phyloP scores from a whole-genome alignment of 2,329 filamentous ascomycete species.

The Fusarium nygamai region DNA sequence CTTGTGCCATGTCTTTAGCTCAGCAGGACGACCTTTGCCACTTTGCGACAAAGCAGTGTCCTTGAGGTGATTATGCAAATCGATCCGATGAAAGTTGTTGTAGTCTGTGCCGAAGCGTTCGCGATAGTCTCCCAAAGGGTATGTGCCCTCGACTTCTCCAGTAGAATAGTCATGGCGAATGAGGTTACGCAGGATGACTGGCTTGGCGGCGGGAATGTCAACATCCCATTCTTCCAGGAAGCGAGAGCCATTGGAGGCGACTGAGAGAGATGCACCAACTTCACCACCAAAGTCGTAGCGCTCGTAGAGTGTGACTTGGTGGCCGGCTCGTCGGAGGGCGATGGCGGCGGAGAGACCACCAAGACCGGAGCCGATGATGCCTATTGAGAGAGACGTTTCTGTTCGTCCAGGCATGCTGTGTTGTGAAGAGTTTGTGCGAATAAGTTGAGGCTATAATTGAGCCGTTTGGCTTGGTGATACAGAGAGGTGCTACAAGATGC shows the following conservation, averaged over 20 bases:
- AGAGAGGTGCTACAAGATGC: neutral
- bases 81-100: slow-evolving; percentile 17
- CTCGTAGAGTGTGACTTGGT: slow-evolving; percentile 62
- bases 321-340: slow-evolving; percentile 61
- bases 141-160: neutral
- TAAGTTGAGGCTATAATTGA: no score
- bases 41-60: neutral
- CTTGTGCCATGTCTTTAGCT: slow-evolving; percentile 6
- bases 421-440: no score
- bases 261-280: slow-evolving; percentile 69
- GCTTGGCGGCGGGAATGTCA: slow-evolving; percentile 13
- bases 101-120: slow-evolving; percentile 14
- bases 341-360: slow-evolving; percentile 64
- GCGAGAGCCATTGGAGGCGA: slow-evolving; percentile 70
- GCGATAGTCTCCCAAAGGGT: slow-evolving; percentile 14
- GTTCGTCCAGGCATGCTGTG: slow-evolving; percentile 7
- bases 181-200: slow-evolving; percentile 3
- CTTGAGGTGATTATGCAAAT: slow-evolving; percentile 13
- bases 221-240: slow-evolving; percentile 71
- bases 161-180: slow-evolving; percentile 19
- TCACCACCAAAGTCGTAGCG: slow-evolving; percentile 69
- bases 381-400: slow-evolving; percentile 11
- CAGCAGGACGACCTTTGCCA: neutral
- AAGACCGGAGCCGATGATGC: slow-evolving; percentile 58
- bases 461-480: neutral